phyloP scores from a whole-genome alignment of 2,329 filamentous ascomycete species.

The Aspergillus quadricinctus region DNA sequence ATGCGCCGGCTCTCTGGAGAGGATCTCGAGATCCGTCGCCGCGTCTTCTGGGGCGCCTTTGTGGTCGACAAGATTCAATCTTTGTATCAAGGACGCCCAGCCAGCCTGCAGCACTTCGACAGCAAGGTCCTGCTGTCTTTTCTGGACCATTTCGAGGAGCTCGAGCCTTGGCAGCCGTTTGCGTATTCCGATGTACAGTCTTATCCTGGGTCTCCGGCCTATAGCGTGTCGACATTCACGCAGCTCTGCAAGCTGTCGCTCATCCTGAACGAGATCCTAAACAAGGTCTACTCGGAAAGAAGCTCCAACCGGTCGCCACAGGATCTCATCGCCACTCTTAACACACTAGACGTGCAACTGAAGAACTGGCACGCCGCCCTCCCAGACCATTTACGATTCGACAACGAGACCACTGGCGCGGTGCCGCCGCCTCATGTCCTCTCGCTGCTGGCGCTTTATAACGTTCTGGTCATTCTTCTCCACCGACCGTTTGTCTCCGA shows the following conservation, averaged over 20 bases:
- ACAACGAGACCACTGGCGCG: slow-evolving; percentile 21
- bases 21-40: slow-evolving; percentile 25
- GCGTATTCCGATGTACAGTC: slow-evolving; percentile 28
- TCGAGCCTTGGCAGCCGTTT: slow-evolving; percentile 50
- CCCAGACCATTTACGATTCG: slow-evolving; percentile 42
- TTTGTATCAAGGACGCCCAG: slow-evolving; percentile 52
- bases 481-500: slow-evolving; percentile 49
- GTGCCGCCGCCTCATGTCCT: slow-evolving; percentile 45
- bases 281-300: slow-evolving; percentile 44
- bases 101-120: slow-evolving; percentile 42
- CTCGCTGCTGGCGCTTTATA: slow-evolving; percentile 46
- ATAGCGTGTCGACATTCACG: slow-evolving; percentile 35
- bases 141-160: slow-evolving; percentile 45
- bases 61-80: slow-evolving; percentile 51
- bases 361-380: slow-evolving; percentile 41
- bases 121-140: slow-evolving; percentile 43
- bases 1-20: slow-evolving; percentile 21
- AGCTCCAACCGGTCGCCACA: slow-evolving; percentile 32
- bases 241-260: slow-evolving; percentile 42
- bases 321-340: slow-evolving; percentile 32
- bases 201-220: slow-evolving; percentile 29
- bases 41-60: slow-evolving; percentile 34
- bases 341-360: slow-evolving; percentile 40
- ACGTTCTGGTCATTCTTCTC: slow-evolving; percentile 51
- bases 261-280: slow-evolving; percentile 45